Evolutionary conservation across 257 asterid species (phyloP).

Genomic region (Ligustrum vulgare): DNA sequence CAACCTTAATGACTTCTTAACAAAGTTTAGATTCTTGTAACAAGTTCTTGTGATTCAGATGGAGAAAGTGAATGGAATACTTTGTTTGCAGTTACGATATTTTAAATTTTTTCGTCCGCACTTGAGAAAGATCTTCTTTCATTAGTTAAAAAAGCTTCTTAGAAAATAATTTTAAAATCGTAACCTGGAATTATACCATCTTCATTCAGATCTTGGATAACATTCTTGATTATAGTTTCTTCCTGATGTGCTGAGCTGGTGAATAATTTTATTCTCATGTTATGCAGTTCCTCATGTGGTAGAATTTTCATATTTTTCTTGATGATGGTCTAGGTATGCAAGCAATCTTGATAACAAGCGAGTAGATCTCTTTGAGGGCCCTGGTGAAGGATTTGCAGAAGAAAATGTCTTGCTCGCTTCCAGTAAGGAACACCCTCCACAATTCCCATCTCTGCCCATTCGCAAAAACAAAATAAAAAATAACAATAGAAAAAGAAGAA

Average conservation of each 20-base stretch:
- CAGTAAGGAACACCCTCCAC: constrained; percentile 45
- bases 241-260: background rate
- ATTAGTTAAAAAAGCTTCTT: background rate
- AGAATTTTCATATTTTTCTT: constrained; percentile 5
- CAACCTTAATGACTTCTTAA: background rate
- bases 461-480: background rate
- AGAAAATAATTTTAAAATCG: background rate
- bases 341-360: constrained; percentile 85
- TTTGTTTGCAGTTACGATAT: background rate
- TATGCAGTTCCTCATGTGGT: background rate
- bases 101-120: background rate
- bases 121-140: background rate
- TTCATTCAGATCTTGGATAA: background rate
- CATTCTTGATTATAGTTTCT: background rate
- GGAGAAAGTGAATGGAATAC: background rate
- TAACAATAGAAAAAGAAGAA: background rate
- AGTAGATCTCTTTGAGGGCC: constrained; percentile 93
- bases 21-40: background rate
- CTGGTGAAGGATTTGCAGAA: constrained; percentile 87
- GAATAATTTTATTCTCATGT: background rate
- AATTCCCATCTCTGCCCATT: background rate
- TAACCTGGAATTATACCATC: background rate
- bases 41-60: background rate
- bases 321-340: constrained; percentile 62
- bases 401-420: constrained; percentile 93